Percentiles rank a stretch among this genome's conserved stretches.
Evolutionary conservation across 768 basidiomycete genomes (phyloP).

Genomic region (Lentinus tigrinus): DNA sequence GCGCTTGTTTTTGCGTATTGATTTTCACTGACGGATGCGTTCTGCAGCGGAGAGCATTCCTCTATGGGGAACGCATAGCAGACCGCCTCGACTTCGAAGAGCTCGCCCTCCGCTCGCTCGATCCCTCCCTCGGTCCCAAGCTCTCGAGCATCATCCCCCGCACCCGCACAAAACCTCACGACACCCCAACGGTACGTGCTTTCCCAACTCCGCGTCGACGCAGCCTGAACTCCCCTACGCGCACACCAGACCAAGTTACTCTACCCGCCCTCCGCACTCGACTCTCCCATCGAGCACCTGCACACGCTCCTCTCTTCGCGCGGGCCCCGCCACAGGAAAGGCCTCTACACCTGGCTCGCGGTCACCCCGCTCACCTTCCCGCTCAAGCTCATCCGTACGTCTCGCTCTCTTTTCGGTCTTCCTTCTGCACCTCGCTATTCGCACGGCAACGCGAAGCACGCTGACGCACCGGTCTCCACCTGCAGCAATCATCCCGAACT

Average conservation of each 20-base stretch:
- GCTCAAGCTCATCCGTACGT: constrained; percentile 73
- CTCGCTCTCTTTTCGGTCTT: not conserved
- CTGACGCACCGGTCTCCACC: not conserved
- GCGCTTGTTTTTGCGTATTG: no score
- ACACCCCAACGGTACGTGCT: constrained; percentile 18
- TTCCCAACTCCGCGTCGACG: constrained; percentile 20
- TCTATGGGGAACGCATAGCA: constrained; percentile 63
- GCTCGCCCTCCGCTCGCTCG: constrained; percentile 67
- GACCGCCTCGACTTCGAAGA: constrained; percentile 82
- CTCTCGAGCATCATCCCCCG: constrained; percentile 18
- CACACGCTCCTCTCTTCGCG: constrained; percentile 49
- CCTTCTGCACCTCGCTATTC: no score
- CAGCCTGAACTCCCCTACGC: not conserved
- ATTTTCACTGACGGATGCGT: not conserved
- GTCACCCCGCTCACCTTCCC: constrained; percentile 74
- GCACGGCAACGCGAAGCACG: no score
- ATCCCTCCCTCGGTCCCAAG: constrained; percentile 65
- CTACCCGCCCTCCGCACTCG: constrained; percentile 44
- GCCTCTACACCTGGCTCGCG: constrained; percentile 65
- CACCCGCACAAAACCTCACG: constrained; percentile 5
- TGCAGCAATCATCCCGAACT: constrained; percentile 77
- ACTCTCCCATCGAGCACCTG: constrained; percentile 45
- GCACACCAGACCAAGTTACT: constrained; percentile 53
- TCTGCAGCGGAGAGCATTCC: constrained; percentile 55
- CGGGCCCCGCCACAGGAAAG: constrained; percentile 62